Conservation (phyloP, 1,284 basidiomycete species). For the Naganishia sp. region DNA sequence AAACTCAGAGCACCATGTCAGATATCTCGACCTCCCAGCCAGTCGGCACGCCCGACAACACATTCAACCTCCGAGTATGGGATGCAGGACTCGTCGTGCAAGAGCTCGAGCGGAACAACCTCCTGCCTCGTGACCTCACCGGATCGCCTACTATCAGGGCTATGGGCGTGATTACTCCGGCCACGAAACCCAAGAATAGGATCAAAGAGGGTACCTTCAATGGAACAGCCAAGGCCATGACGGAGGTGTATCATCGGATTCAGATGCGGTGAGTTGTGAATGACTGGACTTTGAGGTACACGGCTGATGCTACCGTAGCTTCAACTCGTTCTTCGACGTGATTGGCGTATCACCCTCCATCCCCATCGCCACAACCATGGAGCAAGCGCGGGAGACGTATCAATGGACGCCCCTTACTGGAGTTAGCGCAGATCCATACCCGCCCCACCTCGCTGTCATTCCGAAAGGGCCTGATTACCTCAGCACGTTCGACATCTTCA, state of each 20-base stretch:
- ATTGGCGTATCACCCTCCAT: slow-evolving; percentile 3
- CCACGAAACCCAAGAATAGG: neutral
- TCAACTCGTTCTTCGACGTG: slow-evolving; percentile 14
- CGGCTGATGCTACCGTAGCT: neutral
- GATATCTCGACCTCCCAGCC: too few relatives aligned
- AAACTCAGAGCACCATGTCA: too few relatives aligned
- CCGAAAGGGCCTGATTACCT: neutral
- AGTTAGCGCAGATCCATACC: neutral
- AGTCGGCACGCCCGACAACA: neutral
- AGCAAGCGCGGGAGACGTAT: neutral
- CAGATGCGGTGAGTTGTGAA: neutral
- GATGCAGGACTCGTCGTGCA: slow-evolving; percentile 5
- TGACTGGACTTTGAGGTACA: too few relatives aligned
- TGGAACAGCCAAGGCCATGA: slow-evolving; percentile 13
- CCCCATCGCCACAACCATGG: neutral
- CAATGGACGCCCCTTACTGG: slow-evolving; percentile 2
- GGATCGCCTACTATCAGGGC: neutral
- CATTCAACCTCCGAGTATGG: slow-evolving; percentile 9
- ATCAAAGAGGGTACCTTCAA: slow-evolving; percentile 1
- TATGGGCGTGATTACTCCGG: neutral
- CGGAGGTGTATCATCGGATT: slow-evolving; percentile 7
- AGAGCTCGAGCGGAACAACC: neutral
- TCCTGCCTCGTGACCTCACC: slow-evolving; percentile 4
- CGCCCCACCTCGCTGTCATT: slow-evolving; percentile 6
- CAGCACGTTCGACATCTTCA: slow-evolving; percentile 2